These are phyloP conservation scores for Hanseniaspora mollemarum DNA, from an alignment of 805 yeast species.

Conservation along the genomic window DNA sequence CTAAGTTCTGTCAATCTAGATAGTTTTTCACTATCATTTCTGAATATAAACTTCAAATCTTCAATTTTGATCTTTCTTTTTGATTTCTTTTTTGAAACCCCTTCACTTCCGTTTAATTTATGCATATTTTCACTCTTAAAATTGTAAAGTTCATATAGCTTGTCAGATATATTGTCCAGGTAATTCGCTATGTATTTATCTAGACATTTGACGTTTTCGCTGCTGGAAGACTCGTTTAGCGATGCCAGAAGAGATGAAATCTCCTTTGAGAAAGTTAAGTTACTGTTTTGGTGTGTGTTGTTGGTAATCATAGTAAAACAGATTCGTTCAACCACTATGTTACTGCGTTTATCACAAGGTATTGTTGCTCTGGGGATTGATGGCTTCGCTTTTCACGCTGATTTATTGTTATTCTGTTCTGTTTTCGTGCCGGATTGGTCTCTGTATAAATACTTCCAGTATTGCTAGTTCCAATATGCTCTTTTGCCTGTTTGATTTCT, in stretches of 20 bases:
- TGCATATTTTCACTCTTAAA: background rate
- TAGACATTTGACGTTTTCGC: conserved; percentile 7
- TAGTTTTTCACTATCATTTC: conserved; percentile 12
- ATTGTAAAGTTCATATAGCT: conserved; percentile 11
- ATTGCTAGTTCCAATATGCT: no score
- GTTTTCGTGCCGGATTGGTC: no score
- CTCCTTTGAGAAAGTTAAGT: conserved; percentile 1
- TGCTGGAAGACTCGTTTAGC: background rate
- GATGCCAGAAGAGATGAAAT: conserved; percentile 6
- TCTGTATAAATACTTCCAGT: no score
- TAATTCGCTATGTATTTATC: conserved; percentile 5
- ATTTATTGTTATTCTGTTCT: no score
- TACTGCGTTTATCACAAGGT: no score
- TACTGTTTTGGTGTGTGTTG: background rate
- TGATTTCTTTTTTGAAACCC: background rate
- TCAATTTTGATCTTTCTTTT: conserved; percentile 7
- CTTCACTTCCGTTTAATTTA: background rate
- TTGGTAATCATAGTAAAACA: background rate
- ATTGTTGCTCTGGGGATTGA: no score
- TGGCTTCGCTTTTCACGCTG: no score
- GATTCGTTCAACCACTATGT: no score
- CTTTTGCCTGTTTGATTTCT: no score
- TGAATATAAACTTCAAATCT: conserved; percentile 13
- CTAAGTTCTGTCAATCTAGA: conserved; percentile 13
- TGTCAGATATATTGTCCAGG: conserved; percentile 6